Evolutionary conservation across 2,329 filamentous ascomycete genomes (phyloP).

Genomic region (Xylariales sp.): DNA sequence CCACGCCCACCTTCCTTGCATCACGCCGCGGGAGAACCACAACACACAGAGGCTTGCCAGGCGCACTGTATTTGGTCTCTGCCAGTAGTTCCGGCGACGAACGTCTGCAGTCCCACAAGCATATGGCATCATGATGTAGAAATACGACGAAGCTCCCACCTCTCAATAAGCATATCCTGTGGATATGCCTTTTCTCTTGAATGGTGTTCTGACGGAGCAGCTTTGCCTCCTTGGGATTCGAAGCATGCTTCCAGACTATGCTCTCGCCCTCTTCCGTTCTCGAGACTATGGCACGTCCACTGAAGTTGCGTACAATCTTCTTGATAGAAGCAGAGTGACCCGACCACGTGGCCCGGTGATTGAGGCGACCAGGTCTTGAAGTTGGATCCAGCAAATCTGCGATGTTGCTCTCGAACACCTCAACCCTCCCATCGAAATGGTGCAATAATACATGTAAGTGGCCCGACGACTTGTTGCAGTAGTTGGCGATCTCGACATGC

Average conservation of each 20-base stretch:
- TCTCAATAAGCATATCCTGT: slow-evolving; percentile 72
- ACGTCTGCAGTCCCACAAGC: slow-evolving; percentile 73
- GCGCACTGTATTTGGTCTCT: slow-evolving; percentile 51
- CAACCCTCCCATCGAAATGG: slow-evolving; percentile 78
- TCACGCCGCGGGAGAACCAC: slow-evolving; percentile 65
- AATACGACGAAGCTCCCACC: slow-evolving; percentile 79
- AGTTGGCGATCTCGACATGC: slow-evolving; percentile 68
- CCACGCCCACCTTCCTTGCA: slow-evolving; percentile 48
- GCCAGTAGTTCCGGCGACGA: slow-evolving; percentile 55
- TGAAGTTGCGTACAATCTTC: slow-evolving; percentile 82
- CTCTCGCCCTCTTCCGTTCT: slow-evolving; percentile 74
- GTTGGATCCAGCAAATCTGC: slow-evolving; percentile 76
- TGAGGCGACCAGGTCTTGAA: slow-evolving; percentile 55
- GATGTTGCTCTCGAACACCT: slow-evolving; percentile 74
- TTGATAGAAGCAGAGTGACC: slow-evolving; percentile 77
- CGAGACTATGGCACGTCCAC: slow-evolving; percentile 75
- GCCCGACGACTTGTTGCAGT: slow-evolving; percentile 61
- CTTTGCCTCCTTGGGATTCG: slow-evolving; percentile 43
- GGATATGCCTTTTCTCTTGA: slow-evolving; percentile 64
- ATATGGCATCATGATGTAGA: slow-evolving; percentile 64
- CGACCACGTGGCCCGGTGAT: slow-evolving; percentile 67
- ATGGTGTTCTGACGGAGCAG: slow-evolving; percentile 66
- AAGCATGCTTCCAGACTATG: slow-evolving; percentile 73
- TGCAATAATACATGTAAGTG: slow-evolving; percentile 73
- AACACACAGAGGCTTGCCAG: slow-evolving; percentile 74